Evolutionary conservation across 495 filamentous ascomycete genomes (phyloP).

Genomic region (Apodospora peruviana): DNA sequence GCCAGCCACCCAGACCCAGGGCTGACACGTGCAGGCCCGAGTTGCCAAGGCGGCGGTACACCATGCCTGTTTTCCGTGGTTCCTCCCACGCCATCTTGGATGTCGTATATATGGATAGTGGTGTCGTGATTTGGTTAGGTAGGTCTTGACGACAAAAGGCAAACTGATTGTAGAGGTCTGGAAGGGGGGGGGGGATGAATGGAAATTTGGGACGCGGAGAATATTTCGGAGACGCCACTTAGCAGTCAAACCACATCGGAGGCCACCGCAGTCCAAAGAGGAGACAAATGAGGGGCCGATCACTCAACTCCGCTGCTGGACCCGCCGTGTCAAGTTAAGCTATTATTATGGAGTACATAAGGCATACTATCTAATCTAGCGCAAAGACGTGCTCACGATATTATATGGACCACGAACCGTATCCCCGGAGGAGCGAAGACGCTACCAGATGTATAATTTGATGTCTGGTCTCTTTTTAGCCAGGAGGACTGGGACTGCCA

Average conservation of each 20-base stretch:
- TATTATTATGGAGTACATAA: no score
- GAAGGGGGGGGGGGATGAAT: no score
- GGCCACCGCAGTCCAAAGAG: not conserved
- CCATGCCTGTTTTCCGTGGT: slow-evolving; percentile 24
- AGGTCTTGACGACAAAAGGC: not conserved
- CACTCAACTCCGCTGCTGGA: no score
- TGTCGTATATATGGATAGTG: no score
- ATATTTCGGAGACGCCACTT: slow-evolving; percentile 13
- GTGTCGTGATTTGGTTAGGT: not conserved
- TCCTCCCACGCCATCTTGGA: slow-evolving; percentile 24
- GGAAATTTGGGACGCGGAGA: slow-evolving; percentile 8
- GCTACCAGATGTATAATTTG: no score
- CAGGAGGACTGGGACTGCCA: slow-evolving; percentile 3
- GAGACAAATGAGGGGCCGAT: slow-evolving; percentile 1
- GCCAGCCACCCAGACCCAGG: slow-evolving; percentile 56
- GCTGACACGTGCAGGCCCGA: slow-evolving; percentile 60
- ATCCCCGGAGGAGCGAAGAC: no score
- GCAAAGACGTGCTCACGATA: no score
- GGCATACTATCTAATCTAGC: no score
- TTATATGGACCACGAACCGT: no score
- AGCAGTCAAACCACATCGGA: no score
- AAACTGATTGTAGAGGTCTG: not conserved
- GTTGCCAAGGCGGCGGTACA: slow-evolving; percentile 55
- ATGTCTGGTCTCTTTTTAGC: no score
- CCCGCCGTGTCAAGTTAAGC: no score